phyloP scores from a whole-genome alignment of 768 basidiomycete species.

The Auriscalpium vulgare region DNA sequence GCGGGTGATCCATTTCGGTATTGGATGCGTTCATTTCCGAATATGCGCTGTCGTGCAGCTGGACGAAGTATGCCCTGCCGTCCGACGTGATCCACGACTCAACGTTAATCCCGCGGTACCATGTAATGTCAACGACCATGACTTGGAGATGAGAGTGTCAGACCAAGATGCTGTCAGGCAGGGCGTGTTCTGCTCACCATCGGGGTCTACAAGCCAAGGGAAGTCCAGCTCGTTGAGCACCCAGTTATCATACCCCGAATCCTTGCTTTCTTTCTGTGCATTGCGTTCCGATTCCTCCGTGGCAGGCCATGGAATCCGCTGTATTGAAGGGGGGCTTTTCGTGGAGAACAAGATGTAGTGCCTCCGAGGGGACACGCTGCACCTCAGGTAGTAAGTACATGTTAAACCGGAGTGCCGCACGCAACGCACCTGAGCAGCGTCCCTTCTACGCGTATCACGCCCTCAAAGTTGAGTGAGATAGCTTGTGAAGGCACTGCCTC shows the following conservation, averaged over 20 bases:
- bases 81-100: conserved; percentile 86
- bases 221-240: conserved; percentile 55
- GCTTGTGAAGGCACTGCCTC: conserved; percentile 65
- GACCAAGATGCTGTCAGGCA: too few relatives aligned
- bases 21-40: conserved; percentile 14
- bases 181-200: conserved; percentile 39
- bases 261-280: conserved; percentile 23
- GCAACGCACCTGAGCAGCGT: conserved; percentile 51
- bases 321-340: conserved; percentile 62
- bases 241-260: conserved; percentile 61
- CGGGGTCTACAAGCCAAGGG: conserved; percentile 65
- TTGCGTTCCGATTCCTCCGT: conserved; percentile 34
- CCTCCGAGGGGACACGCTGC: conserved; percentile 68
- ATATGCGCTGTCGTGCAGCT: conserved; percentile 38
- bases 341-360: conserved; percentile 70
- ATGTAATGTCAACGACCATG: conserved; percentile 52
- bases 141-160: conserved; percentile 31
- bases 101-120: conserved; percentile 48
- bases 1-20: conserved; percentile 2
- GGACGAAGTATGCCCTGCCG: conserved; percentile 74
- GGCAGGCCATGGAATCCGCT: conserved; percentile 79
- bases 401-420: conserved; percentile 1
- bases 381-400: conserved; percentile 3
- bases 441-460: conserved; percentile 75
- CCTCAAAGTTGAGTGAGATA: conserved; percentile 67